A percentile compares a stretch with the other conserved stretches of the same genome.
These are phyloP conservation scores for Colletotrichum australisinense DNA, from an alignment of 2,329 filamentous ascomycete species.

Conservation along the genomic window DNA sequence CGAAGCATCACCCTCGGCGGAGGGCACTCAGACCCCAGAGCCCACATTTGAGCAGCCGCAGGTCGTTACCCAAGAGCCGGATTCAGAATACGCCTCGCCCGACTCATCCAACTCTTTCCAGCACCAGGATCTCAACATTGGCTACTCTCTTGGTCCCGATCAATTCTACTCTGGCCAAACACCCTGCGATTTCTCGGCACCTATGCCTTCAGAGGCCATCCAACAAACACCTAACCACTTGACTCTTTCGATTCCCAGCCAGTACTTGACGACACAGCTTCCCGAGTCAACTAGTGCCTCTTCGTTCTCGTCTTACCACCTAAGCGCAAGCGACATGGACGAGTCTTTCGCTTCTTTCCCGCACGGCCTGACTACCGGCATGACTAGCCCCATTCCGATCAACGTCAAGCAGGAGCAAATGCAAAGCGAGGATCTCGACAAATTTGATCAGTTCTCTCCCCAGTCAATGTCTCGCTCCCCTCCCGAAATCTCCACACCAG, in stretches of 20 bases:
- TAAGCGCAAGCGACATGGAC: conserved; percentile 21
- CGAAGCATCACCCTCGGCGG: conserved; percentile 14
- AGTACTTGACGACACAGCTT: conserved; percentile 25
- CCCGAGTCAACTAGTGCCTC: conserved; percentile 25
- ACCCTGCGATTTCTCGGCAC: conserved; percentile 31
- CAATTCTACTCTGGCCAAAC: conserved; percentile 28
- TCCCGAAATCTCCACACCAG: conserved; percentile 38
- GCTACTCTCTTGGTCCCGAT: conserved; percentile 20
- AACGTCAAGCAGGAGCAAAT: conserved; percentile 37
- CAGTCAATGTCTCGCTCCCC: conserved; percentile 44
- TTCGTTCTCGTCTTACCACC: conserved; percentile 27
- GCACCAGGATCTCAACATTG: conserved; percentile 14
- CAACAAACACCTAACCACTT: conserved; percentile 24
- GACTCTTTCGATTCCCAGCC: conserved; percentile 33
- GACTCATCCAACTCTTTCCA: conserved; percentile 26
- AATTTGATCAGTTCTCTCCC: conserved; percentile 45
- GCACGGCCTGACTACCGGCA: conserved; percentile 7
- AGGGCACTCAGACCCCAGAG: conserved; percentile 1
- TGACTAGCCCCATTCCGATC: conserved; percentile 28
- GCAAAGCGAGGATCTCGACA: conserved; percentile 27
- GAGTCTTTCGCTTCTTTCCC: conserved; percentile 13
- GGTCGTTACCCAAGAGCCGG: conserved; percentile 2
- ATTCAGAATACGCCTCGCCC: conserved; percentile 32
- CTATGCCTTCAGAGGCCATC: conserved; percentile 12
- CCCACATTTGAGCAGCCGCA: neutral